Evolutionary conservation across 2,329 filamentous ascomycete species (phyloP).

Genomic region (Alternaria tenuissima): DNA sequence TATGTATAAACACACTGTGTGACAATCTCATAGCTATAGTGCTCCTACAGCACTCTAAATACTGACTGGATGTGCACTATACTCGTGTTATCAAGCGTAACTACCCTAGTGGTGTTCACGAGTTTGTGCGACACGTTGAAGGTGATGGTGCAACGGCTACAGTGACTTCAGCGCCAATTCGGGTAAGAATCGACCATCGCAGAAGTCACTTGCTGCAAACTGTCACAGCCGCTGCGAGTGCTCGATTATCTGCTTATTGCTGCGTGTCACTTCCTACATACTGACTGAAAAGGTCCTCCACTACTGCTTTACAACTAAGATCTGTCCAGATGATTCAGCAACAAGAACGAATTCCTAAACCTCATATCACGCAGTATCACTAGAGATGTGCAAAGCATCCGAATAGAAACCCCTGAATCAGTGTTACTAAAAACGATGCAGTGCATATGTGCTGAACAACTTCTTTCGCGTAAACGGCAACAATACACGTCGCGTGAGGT

Average conservation of each 20-base stretch:
- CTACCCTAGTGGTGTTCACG: background rate
- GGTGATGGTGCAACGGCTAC: background rate
- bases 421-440: too few species aligned
- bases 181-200: background rate
- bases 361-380: too few species aligned
- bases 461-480: too few species aligned
- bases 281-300: background rate
- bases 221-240: background rate
- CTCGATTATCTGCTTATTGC: background rate
- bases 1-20: background rate
- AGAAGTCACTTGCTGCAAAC: background rate
- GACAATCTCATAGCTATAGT: background rate
- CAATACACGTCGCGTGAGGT: too few species aligned
- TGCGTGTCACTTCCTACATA: background rate
- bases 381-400: too few species aligned
- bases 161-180: background rate
- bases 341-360: too few species aligned
- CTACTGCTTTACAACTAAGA: background rate
- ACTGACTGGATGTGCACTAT: background rate
- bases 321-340: too few species aligned
- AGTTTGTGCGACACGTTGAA: background rate
- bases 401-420: too few species aligned
- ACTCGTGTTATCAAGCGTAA: background rate
- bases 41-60: too few species aligned
- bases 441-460: too few species aligned